phyloP scores from a whole-genome alignment of 768 basidiomycete species.

The Suillus plorans region DNA sequence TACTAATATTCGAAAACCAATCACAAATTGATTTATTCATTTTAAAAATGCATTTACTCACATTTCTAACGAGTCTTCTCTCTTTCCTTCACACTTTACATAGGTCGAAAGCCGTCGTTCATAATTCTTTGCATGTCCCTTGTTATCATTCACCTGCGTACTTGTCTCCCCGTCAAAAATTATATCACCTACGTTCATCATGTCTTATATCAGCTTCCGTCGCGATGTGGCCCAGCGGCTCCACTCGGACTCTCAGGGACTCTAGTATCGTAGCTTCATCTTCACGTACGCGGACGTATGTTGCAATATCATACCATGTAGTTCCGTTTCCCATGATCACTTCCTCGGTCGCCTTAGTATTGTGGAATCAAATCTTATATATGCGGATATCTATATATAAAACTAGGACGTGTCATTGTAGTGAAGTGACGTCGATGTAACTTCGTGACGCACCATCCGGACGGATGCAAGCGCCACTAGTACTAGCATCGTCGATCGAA shows the following conservation, averaged over 20 bases:
- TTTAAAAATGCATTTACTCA: not conserved
- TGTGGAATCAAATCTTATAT: not conserved
- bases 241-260: slow-evolving; percentile 6
- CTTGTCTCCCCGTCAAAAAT: not conserved
- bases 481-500: no score
- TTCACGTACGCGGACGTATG: not conserved
- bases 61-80: not conserved
- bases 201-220: slow-evolving; percentile 1
- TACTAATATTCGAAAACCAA: slow-evolving; percentile 49
- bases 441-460: not conserved
- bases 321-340: not conserved
- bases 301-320: not conserved
- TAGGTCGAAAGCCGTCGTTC: not conserved
- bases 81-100: not conserved
- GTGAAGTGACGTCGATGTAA: not conserved
- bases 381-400: not conserved
- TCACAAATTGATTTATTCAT: slow-evolving; percentile 3
- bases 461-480: no score
- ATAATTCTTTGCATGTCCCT: not conserved
- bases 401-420: not conserved
- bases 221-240: not conserved
- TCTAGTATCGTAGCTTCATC: not conserved
- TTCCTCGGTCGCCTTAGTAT: no score
- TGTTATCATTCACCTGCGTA: not conserved
- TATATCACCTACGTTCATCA: not conserved